Conservation (phyloP, 1,284 basidiomycete species). For the Trichosporon sp. region DNA sequence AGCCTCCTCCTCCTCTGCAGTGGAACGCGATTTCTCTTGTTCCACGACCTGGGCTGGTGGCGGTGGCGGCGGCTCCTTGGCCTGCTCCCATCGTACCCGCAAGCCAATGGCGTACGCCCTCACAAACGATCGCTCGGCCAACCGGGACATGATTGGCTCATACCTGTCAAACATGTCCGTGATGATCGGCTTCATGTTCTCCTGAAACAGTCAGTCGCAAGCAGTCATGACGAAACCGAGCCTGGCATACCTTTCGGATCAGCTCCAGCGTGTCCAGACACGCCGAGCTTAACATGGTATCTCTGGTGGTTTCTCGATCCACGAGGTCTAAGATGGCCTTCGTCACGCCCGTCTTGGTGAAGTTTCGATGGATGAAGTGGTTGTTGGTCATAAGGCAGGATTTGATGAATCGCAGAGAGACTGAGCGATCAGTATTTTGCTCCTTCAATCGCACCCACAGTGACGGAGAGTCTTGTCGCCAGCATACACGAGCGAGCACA, state of each 20-base stretch:
- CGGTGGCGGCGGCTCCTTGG: slow-evolving; percentile 69
- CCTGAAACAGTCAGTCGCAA: slow-evolving; percentile 51
- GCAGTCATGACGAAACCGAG: slow-evolving; percentile 23
- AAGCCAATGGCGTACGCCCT: slow-evolving; percentile 52
- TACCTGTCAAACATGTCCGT: slow-evolving; percentile 76
- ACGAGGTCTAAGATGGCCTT: slow-evolving; percentile 77
- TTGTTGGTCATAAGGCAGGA: slow-evolving; percentile 78
- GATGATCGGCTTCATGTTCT: slow-evolving; percentile 80
- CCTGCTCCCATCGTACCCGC: slow-evolving; percentile 80
- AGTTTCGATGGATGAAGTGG: slow-evolving; percentile 73
- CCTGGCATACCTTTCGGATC: slow-evolving; percentile 63
- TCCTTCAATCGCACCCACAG: slow-evolving; percentile 60
- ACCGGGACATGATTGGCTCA: slow-evolving; percentile 59
- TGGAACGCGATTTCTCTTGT: slow-evolving; percentile 51
- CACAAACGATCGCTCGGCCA: slow-evolving; percentile 54
- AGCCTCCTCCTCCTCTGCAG: slow-evolving; percentile 66
- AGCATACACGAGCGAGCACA: slow-evolving; percentile 71
- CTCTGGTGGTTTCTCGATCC: slow-evolving; percentile 69
- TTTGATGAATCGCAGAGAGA: slow-evolving; percentile 85
- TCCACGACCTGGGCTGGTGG: slow-evolving; percentile 51
- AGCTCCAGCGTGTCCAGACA: slow-evolving; percentile 93
- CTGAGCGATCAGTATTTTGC: slow-evolving; percentile 50
- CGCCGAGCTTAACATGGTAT: slow-evolving; percentile 88
- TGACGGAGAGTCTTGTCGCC: slow-evolving; percentile 87
- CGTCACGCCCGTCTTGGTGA: slow-evolving; percentile 79